These are phyloP conservation scores for Dactylella cylindrospora DNA, from an alignment of 2,329 filamentous ascomycete species.

Conservation along the genomic window DNA sequence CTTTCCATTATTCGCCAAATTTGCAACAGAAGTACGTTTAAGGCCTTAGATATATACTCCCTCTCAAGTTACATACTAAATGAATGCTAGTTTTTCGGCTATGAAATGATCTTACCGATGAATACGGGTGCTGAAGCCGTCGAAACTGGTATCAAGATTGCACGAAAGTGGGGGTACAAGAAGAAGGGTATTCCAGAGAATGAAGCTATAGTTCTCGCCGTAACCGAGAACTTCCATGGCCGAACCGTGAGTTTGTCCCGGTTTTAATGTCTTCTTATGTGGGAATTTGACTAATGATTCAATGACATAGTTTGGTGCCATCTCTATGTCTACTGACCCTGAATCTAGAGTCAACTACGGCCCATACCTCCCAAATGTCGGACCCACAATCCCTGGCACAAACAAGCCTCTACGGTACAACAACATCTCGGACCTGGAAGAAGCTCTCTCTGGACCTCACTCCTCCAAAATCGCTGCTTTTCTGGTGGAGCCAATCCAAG, in stretches of 20 bases:
- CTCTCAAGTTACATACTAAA: conserved; percentile 2
- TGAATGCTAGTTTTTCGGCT: conserved; percentile 65
- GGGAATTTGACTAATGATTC: conserved; percentile 42
- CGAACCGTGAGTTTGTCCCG: conserved; percentile 70
- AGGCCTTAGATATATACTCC: not conserved
- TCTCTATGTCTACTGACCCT: conserved; percentile 91
- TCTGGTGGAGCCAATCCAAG: conserved; percentile 94
- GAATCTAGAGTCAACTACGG: conserved; percentile 97
- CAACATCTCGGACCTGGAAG: conserved; percentile 76
- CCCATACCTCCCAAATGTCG: conserved; percentile 87
- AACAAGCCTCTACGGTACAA: conserved; percentile 81
- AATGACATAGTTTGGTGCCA: conserved; percentile 75
- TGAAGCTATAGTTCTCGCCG: conserved; percentile 81
- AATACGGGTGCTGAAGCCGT: conserved; percentile 96
- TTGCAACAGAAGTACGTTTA: conserved; percentile 69
- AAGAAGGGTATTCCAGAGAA: conserved; percentile 83
- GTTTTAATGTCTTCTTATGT: not conserved
- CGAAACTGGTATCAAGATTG: conserved; percentile 94
- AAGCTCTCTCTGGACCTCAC: conserved; percentile 70
- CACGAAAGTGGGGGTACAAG: conserved; percentile 97
- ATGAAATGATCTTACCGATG: conserved; percentile 98
- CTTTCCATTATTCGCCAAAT: conserved; percentile 92
- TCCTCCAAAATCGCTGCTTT: conserved; percentile 87
- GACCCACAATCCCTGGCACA: conserved; percentile 73
- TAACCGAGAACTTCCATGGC: conserved; percentile 92